phyloP scores from a whole-genome alignment of 345 rosid species.

The Punica granatum region DNA sequence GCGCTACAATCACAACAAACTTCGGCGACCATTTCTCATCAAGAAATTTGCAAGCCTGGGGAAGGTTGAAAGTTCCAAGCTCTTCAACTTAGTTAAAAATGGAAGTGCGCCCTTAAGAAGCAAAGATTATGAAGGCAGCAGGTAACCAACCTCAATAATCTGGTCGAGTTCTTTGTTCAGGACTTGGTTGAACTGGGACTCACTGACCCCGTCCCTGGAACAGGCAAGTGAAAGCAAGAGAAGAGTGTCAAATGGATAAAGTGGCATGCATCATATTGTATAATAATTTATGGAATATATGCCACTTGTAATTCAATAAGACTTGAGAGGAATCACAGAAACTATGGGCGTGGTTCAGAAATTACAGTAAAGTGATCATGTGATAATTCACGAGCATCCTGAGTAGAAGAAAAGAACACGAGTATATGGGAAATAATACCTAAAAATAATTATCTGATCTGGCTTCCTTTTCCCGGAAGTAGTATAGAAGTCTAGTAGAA shows the following conservation, averaged over 20 bases:
- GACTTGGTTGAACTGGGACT: conserved; percentile 45
- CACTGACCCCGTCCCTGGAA: conserved; percentile 53
- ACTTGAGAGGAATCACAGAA: no score
- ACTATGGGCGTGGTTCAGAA: not conserved
- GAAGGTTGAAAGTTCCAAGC: not conserved
- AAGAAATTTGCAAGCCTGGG: conserved; percentile 78
- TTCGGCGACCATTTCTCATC: conserved; percentile 65
- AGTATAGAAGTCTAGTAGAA: conserved; percentile 63
- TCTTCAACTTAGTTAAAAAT: not conserved
- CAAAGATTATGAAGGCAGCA: not conserved
- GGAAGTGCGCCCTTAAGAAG: not conserved
- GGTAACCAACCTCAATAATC: conserved; percentile 37
- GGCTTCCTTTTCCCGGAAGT: conserved; percentile 84
- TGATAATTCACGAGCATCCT: not conserved
- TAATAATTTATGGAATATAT: no score
- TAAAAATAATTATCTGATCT: conserved; percentile 81
- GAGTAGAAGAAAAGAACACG: not conserved
- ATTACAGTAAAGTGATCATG: not conserved
- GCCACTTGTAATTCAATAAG: no score
- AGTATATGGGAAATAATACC: conserved; percentile 25
- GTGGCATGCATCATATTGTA: not conserved
- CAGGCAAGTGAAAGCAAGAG: not conserved
- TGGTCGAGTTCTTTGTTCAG: conserved; percentile 44
- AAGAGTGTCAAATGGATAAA: not conserved
- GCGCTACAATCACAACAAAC: conserved; percentile 75